Evolutionary conservation across 345 rosid genomes (phyloP).

Genomic region (Cardamine occulta): DNA sequence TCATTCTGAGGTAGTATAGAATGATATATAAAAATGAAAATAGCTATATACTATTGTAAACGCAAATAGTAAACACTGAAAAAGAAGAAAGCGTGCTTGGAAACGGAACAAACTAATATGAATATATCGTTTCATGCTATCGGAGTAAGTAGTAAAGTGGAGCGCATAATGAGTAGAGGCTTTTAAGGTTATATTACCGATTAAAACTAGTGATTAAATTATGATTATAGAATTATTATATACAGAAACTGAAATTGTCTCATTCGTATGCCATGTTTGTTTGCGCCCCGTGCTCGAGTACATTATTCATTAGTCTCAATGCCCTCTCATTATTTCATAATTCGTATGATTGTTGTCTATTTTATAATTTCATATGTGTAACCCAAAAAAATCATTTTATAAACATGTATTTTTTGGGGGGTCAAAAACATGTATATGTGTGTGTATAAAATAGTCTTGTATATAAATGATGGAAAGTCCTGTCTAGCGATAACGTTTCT

Average conservation of each 20-base stretch:
- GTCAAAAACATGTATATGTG: neutral
- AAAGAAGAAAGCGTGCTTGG: slow-evolving; percentile 34
- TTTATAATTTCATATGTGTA: neutral
- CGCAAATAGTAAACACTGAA: slow-evolving; percentile 10
- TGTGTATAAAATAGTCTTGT: too few species aligned
- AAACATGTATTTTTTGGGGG: neutral
- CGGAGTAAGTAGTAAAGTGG: slow-evolving; percentile 25
- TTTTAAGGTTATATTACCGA: slow-evolving; percentile 28
- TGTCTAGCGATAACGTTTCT: neutral
- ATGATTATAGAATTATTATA: slow-evolving; percentile 22
- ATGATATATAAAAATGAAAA: neutral
- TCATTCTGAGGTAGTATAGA: slow-evolving; percentile 13
- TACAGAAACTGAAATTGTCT: slow-evolving; percentile 18
- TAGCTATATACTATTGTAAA: slow-evolving; percentile 1
- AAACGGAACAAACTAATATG: slow-evolving; percentile 26
- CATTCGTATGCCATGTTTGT: slow-evolving; percentile 38
- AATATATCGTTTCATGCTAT: slow-evolving; percentile 15
- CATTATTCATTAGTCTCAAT: slow-evolving; percentile 9
- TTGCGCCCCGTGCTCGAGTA: slow-evolving; percentile 39
- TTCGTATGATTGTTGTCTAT: neutral
- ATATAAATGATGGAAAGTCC: slow-evolving; percentile 1
- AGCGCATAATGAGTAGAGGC: slow-evolving; percentile 33
- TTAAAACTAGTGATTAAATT: slow-evolving; percentile 34
- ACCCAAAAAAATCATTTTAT: neutral
- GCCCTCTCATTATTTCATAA: slow-evolving; percentile 4